phyloP scores from a whole-genome alignment of 23 red algal genomes.

The Agarophyton chilense region DNA sequence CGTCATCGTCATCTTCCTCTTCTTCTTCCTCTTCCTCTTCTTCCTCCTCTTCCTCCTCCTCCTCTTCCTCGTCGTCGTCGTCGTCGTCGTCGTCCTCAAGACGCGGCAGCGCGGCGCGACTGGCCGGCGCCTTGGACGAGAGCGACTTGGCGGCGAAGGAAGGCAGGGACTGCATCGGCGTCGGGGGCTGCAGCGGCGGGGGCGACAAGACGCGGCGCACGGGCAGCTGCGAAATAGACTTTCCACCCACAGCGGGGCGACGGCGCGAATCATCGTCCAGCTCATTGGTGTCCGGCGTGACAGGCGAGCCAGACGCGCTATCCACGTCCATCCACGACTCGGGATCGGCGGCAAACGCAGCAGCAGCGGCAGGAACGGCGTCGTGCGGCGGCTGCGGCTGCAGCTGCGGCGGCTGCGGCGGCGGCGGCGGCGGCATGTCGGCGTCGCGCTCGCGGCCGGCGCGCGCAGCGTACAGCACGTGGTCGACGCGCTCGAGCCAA shows the following conservation, averaged over 20 bases:
- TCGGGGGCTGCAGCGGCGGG: too few species aligned
- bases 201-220: not conserved
- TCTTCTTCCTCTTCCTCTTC: not conserved
- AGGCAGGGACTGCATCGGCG: too few species aligned
- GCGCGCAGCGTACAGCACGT: not conserved
- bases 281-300: not conserved
- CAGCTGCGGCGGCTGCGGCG: too few species aligned
- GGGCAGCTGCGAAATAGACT: not conserved
- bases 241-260: not conserved
- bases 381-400: too few species aligned
- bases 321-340: not conserved
- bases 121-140: not conserved
- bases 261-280: not conserved
- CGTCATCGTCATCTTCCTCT: not conserved
- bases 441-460: too few species aligned
- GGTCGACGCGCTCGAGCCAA: constrained; percentile 11
- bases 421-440: not conserved
- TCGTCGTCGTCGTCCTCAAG: too few species aligned
- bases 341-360: not conserved
- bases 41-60: too few species aligned
- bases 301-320: not conserved
- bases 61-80: not conserved
- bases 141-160: not conserved
- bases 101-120: too few species aligned
- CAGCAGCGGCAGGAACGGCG: too few species aligned